Base-by-base conservation (phyloP, 371 early-diverging fungal genomes). In the Zancudomyces culisetae region DNA sequence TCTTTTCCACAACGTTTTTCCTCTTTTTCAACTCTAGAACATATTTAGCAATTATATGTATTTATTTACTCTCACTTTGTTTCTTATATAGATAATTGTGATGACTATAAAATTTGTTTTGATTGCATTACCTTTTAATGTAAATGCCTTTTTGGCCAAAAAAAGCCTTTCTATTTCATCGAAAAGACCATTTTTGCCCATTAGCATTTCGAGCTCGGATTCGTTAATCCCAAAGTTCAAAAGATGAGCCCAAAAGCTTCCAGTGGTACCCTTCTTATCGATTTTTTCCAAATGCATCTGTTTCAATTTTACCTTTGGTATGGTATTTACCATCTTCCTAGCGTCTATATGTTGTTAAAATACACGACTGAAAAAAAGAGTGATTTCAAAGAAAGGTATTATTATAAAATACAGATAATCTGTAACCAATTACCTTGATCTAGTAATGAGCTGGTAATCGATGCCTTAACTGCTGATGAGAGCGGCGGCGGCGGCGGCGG, bases 231-330 rank as follows among this genome's bases (percentile, higher is more conserved):
- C 49, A 76, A 76, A 42, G n/a, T n/a, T n/a, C n/a, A n/a, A n/a
- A n/a, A n/a, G n/a, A n/a, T n/a, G n/a, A n/a, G n/a, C n/a, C n/a
- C n/a, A n/a, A n/a, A n/a, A n/a, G n/a, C n/a, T n/a, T n/a, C n/a
- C n/a, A n/a, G n/a, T n/a, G n/a, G n/a, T n/a, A n/a, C n/a, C n/a
- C n/a, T n/a, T n/a, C n/a, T n/a, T n/a, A n/a, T n/a, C n/a, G n/a
- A 88, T 57, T 54, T 88, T 88, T 55, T 85, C 85, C 88, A 87
- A 87, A 61, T 87, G 85, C 20, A 87, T 54, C n/a, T 78, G 76
- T 57, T 84, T 79, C 6, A 88, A 75, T 66, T 85, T 87, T 53
- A 78, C 77, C 43, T 73, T 76, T 3, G 85, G 77, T 51, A 72
- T 69, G 29, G 46, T 58, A 54, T 19, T 10, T 35, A 6, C 15